Base-by-base conservation (phyloP, 1,139 yeast species). In the Lodderomyces jiufengensis region DNA sequence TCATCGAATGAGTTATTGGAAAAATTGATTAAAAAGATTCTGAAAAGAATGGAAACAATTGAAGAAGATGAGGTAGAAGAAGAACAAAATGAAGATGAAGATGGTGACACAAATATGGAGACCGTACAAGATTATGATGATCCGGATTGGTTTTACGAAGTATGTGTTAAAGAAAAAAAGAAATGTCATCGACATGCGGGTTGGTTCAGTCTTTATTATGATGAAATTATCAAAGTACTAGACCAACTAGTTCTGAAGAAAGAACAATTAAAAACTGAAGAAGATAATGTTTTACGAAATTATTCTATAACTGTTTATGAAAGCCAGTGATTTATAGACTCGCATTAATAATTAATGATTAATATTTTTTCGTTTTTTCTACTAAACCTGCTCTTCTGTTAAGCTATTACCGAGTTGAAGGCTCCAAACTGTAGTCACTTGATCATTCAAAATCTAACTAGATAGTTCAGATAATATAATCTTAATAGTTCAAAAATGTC, bases 141-240 rank as follows among this genome's bases (percentile, higher is more conserved):
- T 2, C 41, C 40, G n/a, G 51, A 45, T 9, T 49, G 50, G 49
- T 56, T 50, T 22, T 28, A 46, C 38, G 48, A 40, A 35, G 45
- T 78, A 3, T 85, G 95, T 51, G 50, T 77, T 11, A 58, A 62
- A n/a, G 92, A 84, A 36, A 76, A 75, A 44, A 69, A 79, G 35
- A 81, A 80, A 48, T 85, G 95, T 53, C 55, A 57, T 4, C 71
- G 77, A 33, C 95, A 85, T 50, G 66, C 67, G 32, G 80, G 83
- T 0, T 85, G 95, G 95, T 70, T 67, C 54, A 62, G 63, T 32
- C 70, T 84, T 36, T 50, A 70, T 11, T 54, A 60, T 18, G 85
- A 80, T 41, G 69, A 69, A 37, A 48, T 71, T 10, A 52, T 59
- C 13, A 66, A 60, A 27, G 44, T 56, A 22, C 55, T 59, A 21